phyloP scores from a whole-genome alignment of 2,329 filamentous ascomycete species.

The Colletotrichum sp. region DNA sequence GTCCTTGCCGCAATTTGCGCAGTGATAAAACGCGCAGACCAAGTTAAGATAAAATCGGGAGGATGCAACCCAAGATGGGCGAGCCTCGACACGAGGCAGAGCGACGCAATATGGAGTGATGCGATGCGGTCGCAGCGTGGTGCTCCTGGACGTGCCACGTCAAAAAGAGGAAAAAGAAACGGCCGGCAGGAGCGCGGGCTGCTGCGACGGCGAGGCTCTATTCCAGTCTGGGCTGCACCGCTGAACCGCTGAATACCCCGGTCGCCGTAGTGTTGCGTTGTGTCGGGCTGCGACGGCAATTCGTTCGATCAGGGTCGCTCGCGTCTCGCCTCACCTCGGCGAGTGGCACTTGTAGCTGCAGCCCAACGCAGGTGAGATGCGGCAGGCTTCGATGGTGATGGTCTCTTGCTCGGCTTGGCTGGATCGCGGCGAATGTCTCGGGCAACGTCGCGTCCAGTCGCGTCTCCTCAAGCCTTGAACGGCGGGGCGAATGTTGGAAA shows the following conservation, averaged over 20 bases:
- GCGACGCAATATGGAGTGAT: not conserved
- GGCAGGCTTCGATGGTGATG: not conserved
- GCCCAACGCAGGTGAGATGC: not conserved
- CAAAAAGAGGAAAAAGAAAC: not conserved
- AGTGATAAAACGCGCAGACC: not conserved
- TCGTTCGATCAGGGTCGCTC: not conserved
- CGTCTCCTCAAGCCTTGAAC: not conserved
- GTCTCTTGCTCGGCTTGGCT: not conserved
- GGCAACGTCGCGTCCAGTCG: not conserved
- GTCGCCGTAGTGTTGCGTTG: not conserved
- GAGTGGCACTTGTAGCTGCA: not conserved
- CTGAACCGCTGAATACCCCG: not conserved
- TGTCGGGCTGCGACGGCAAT: not conserved
- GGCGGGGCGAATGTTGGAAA: not conserved
- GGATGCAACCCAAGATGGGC: not conserved
- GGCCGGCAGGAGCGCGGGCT: not conserved
- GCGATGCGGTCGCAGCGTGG: not conserved
- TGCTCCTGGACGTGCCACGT: not conserved
- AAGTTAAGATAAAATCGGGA: not conserved
- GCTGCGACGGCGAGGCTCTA: not conserved
- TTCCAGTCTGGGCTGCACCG: not conserved
- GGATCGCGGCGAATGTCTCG: not conserved
- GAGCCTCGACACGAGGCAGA: not conserved
- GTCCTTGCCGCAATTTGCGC: not conserved
- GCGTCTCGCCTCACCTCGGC: not conserved